Base-by-base conservation (phyloP, 345 rosid genomes). In the Eutrema heterophyllum region DNA sequence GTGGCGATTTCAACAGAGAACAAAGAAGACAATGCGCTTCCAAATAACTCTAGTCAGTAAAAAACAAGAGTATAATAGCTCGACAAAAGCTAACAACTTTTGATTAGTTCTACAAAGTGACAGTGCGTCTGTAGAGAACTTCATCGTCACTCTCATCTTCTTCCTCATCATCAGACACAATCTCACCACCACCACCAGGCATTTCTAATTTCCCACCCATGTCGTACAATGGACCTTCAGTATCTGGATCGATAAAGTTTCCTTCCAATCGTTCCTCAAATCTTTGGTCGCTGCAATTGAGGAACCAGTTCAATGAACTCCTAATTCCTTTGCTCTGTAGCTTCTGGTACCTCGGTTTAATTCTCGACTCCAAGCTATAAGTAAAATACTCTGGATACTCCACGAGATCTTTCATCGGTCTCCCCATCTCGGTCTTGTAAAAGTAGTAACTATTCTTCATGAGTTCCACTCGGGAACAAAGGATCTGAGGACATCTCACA, bases 281-380 rank as follows among this genome's bases (percentile, higher is more conserved):
- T 83, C 97, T 89, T 80, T 84, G 89, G 75, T 94, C 97, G 53
- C 97, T 94, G 55, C 97, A 94, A 64, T 91, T 94, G 10, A 94
- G 88, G 79, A 91, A 89, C 95, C 96, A 89, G 80, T 89, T 86
- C 84, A 94, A 66, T 0, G 96, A 89, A 71, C 83, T 81, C 79
- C 89, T 82, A 44, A 88, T 88, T 16, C 96, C 96, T 74, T 86
- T 89, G 80, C 86, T 77, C 74, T 88, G 86, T 46, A 91, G 72
- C 72, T 72, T 81, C 73, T 84, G 87, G 67, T 94, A 91, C 80
- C 98, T 86, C 7, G 95, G 98, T 77, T 86, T 89, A 76, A 94
- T 94, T 77, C 98, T 87, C 6, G 95, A 94, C 81, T 94, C 97
- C 86, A 94, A 84, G 81, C 98, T 86, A 43, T 94, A 91, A 5